A percentile compares a stretch with the other conserved stretches of the same genome.
phyloP scores from a whole-genome alignment of 345 rosid species.

The Kernera saxatilis region DNA sequence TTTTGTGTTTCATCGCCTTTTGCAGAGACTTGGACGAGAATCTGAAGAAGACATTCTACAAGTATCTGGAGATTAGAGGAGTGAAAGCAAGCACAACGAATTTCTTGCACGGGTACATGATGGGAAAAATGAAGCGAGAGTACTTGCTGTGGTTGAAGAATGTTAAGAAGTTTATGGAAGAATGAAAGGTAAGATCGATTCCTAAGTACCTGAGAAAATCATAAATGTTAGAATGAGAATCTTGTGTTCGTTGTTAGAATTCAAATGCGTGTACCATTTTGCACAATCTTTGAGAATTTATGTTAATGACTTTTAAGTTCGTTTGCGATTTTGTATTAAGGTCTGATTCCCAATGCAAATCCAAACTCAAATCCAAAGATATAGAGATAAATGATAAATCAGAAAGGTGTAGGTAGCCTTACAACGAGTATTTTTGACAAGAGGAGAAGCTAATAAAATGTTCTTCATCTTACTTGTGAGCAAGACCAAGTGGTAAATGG shows the following conservation, averaged over 20 bases:
- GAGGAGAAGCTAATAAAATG: slow-evolving; percentile 17
- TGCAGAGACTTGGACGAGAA: slow-evolving; percentile 88
- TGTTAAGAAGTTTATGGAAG: slow-evolving; percentile 59
- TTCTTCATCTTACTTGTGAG: slow-evolving; percentile 24
- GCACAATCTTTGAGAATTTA: not conserved
- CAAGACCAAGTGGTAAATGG: slow-evolving; percentile 23
- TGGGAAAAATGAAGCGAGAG: slow-evolving; percentile 66
- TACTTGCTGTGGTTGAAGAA: slow-evolving; percentile 68
- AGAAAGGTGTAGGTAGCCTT: slow-evolving; percentile 20
- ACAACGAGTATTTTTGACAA: slow-evolving; percentile 2
- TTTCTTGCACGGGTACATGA: slow-evolving; percentile 83
- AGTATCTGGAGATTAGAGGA: slow-evolving; percentile 77
- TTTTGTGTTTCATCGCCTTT: not conserved
- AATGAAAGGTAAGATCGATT: not conserved
- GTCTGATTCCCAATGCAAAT: not conserved
- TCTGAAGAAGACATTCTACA: slow-evolving; percentile 71
- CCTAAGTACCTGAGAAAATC: not conserved
- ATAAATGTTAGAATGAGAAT: not conserved
- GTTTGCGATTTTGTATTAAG: not conserved
- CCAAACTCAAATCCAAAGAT: not conserved
- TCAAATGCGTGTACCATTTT: not conserved
- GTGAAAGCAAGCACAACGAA: slow-evolving; percentile 68
- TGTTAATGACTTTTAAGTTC: not conserved
- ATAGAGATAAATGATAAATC: not conserved
- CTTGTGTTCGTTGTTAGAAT: not conserved